These are phyloP conservation scores for Aspergillus ochraceoroseus DNA, from an alignment of 2,329 filamentous ascomycete genomes.

Conservation along the genomic window DNA sequence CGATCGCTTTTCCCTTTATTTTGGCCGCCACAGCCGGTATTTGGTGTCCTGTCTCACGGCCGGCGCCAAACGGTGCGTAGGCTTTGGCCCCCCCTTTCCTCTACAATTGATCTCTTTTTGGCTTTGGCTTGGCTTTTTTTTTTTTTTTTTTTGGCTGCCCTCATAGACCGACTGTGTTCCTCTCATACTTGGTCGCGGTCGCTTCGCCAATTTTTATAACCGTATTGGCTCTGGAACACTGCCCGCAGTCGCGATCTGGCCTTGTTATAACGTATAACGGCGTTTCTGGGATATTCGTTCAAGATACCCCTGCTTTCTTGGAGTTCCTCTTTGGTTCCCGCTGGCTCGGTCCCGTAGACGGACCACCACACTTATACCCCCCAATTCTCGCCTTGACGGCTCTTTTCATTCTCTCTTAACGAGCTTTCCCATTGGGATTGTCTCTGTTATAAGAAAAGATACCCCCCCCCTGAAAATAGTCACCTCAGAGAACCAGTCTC, in stretches of 20 bases:
- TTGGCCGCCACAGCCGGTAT: slow-evolving; percentile 45
- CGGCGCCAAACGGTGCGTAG: slow-evolving; percentile 46
- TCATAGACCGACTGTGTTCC: slow-evolving; percentile 18
- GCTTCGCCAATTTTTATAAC: no score
- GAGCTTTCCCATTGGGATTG: slow-evolving; percentile 24
- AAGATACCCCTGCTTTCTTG: slow-evolving; percentile 36
- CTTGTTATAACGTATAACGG: slow-evolving; percentile 11
- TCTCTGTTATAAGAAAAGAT: slow-evolving; percentile 12
- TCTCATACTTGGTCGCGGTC: slow-evolving; percentile 15
- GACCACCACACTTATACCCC: slow-evolving; percentile 23
- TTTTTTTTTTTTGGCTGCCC: slow-evolving; percentile 15
- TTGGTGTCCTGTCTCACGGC: slow-evolving; percentile 46
- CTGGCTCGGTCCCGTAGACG: slow-evolving; percentile 28
- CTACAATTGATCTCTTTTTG: slow-evolving; percentile 22
- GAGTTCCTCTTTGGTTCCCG: slow-evolving; percentile 26
- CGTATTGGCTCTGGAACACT: slow-evolving; percentile 13
- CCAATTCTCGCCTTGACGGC: slow-evolving; percentile 34
- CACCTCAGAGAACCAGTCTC: slow-evolving; percentile 13
- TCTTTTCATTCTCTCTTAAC: slow-evolving; percentile 22
- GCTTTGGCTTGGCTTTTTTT: slow-evolving; percentile 18
- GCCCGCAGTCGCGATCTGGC: slow-evolving; percentile 19
- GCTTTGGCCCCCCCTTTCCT: slow-evolving; percentile 38
- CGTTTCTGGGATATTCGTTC: slow-evolving; percentile 29
- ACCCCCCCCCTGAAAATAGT: slow-evolving; percentile 7
- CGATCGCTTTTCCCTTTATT: slow-evolving; percentile 32